Base-by-base conservation (phyloP, 2,329 filamentous ascomycete genomes). In the Septoria linicola region DNA sequence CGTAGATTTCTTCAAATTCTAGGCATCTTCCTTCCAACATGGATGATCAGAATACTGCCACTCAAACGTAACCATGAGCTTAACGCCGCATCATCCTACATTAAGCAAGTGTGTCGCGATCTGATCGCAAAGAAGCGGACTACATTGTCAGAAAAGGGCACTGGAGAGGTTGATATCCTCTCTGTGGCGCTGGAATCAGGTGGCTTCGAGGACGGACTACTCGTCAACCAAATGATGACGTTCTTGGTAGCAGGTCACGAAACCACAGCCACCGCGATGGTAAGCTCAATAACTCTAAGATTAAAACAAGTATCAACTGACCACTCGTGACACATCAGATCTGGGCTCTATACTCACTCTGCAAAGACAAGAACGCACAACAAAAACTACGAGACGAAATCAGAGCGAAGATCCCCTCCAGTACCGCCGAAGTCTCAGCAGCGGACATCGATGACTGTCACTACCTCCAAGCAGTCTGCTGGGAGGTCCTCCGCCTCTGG, bases 391-490 rank as follows among this genome's bases (percentile, higher is more conserved):
- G 79, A 2, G 66, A 72, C 2, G 80, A 81, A 55, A 68, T 82
- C 31, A 74, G 75, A 25, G 44, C 67, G 1, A 64, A 71, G 1
- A 72, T 80, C 5, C 72, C 77, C 3, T 70, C 71, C 0, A 66
- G 76, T 2, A 63, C 71, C 41, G 62, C 64, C 36, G 65, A 69
- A 23, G 75, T 83, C 51, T 74, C 76, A 1, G 76, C 76, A 42
- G 62, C 74, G 4, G 78, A 85, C 55, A 79, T 92, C 59, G 88
- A 93, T 70, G 76, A 76, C 48, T 80, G 95, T 66, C 84, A 87
- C 2, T 95, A 92, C 68, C 80, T 93, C 37, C 83, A 88, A 64
- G 89, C 89, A 25, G 82, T 95, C 17, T 84, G 85, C 67, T 85
- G 80, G 63, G 90, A 96, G 70, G 79, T 85, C 10, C 78, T 95